Evolutionary conservation across 805 yeast species (phyloP).

Genomic region (Pachysolen tannophilus): DNA sequence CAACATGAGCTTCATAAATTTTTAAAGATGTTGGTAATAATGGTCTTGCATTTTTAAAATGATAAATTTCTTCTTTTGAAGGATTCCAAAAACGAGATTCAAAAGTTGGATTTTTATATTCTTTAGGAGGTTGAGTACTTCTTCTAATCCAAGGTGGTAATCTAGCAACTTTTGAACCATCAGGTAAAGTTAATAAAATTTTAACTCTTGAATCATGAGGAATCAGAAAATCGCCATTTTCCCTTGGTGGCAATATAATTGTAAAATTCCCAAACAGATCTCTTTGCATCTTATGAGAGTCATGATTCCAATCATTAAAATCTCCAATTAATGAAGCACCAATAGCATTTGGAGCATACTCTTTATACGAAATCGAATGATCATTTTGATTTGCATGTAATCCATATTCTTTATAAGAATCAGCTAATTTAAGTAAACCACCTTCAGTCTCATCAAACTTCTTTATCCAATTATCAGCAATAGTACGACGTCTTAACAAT

Average conservation of each 20-base stretch:
- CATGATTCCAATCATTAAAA: constrained; percentile 75
- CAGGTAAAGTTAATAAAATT: constrained; percentile 53
- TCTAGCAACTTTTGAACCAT: constrained; percentile 68
- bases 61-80: constrained; percentile 30
- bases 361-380: constrained; percentile 54
- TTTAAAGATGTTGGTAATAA: constrained; percentile 44
- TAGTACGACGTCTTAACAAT: constrained; percentile 56
- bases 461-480: constrained; percentile 57
- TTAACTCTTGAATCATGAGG: constrained; percentile 78
- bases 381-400: constrained; percentile 50
- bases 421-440: constrained; percentile 62
- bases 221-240: constrained; percentile 51
- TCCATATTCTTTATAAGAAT: constrained; percentile 72
- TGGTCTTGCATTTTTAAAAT: constrained; percentile 63
- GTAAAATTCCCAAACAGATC: constrained; percentile 70
- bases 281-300: constrained; percentile 43
- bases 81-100: constrained; percentile 97
- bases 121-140: constrained; percentile 68
- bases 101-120: constrained; percentile 39
- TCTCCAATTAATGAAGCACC: constrained; percentile 83
- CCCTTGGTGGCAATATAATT: constrained; percentile 45
- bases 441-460: constrained; percentile 52
- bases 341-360: constrained; percentile 87
- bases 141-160: constrained; percentile 86
- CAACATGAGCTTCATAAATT: constrained; percentile 93